Evolutionary conservation across 2,329 filamentous ascomycete genomes (phyloP).

Genomic region (Pezicula radicicola): DNA sequence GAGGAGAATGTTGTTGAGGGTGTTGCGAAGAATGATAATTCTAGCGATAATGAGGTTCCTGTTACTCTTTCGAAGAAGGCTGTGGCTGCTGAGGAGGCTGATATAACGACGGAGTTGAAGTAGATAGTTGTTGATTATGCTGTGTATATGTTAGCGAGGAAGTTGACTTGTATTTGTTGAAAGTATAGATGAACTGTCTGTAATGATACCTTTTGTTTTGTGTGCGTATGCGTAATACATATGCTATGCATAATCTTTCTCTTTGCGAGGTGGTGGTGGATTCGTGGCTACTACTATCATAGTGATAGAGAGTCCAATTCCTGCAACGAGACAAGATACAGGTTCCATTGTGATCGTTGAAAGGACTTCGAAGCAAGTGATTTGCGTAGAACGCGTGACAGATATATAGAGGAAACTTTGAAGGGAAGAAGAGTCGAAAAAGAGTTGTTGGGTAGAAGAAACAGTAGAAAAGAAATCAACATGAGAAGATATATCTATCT

Average conservation of each 20-base stretch:
- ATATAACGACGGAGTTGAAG: slow-evolving; percentile 7
- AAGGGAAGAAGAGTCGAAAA: no score
- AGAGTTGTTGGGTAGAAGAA: no score
- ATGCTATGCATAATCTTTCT: no score
- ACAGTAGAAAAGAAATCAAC: no score
- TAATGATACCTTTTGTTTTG: background rate
- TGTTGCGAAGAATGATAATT: slow-evolving; percentile 11
- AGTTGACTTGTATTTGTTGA: background rate
- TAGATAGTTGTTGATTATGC: background rate
- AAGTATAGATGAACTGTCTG: background rate
- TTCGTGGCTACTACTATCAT: slow-evolving; percentile 9
- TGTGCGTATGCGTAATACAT: no score
- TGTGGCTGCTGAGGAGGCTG: slow-evolving; percentile 10
- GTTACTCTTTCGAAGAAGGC: slow-evolving; percentile 11
- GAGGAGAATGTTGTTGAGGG: slow-evolving; percentile 19
- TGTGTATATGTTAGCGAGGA: background rate
- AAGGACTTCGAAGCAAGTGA: no score
- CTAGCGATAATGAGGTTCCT: slow-evolving; percentile 13
- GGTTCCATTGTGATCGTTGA: slow-evolving; percentile 7
- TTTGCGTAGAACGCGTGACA: no score
- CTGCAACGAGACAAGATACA: slow-evolving; percentile 14
- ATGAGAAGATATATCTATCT: background rate
- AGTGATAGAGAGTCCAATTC: slow-evolving; percentile 12
- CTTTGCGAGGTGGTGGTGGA: no score
- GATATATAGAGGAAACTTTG: no score